Conservation (phyloP, 345 rosid species). For the thale cress (Arabidopsis thaliana) region TAIR10.1 NC_003070.9:19785001-19785500, state of each 20-base stretch:
- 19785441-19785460: conserved; percentile 91
- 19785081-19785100: conserved; percentile 75
- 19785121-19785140: conserved; percentile 77
- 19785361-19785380: conserved; percentile 85
- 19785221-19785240: conserved; percentile 80
- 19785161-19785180: conserved; percentile 46
- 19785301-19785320: conserved; percentile 89
- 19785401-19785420: conserved; percentile 92
- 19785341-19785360: conserved; percentile 91
- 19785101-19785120: conserved; percentile 88
- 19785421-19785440: conserved; percentile 94
- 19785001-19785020: conserved; percentile 9
- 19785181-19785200: conserved; percentile 53
- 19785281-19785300: conserved; percentile 96
- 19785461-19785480: conserved; percentile 79
- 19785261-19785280: conserved; percentile 52
- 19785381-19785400: conserved; percentile 88
- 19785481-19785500: conserved; percentile 72
- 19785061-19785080: conserved; percentile 49
- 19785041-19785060: conserved; percentile 10
- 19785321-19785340: conserved; percentile 77
- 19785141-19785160: conserved; percentile 55
- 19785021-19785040: conserved; percentile 1
- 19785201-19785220: conserved; percentile 64
- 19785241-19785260: conserved; percentile 47